phyloP scores from a whole-genome alignment of 768 basidiomycete genomes.

The Grammothele lineata region DNA sequence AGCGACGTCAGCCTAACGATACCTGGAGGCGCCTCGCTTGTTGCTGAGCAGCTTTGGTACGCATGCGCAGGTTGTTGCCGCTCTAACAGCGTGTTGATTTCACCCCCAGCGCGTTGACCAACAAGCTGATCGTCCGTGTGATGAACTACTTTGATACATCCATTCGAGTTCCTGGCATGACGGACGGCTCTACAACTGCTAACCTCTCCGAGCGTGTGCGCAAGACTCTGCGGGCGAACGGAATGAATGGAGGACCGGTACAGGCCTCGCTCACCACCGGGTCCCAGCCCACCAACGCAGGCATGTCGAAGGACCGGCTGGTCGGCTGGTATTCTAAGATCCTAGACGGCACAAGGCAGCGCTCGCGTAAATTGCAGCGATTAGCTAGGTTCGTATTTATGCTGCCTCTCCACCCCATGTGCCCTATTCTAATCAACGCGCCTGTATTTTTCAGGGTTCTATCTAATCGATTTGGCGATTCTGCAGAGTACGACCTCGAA shows the following conservation, averaged over 20 bases:
- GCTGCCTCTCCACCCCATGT: too few relatives aligned
- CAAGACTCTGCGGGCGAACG: constrained; percentile 22
- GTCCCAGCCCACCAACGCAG: constrained; percentile 28
- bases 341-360: constrained; percentile 84
- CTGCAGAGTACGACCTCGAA: constrained; percentile 85
- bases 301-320: constrained; percentile 80
- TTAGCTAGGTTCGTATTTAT: constrained; percentile 69
- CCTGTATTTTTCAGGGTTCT: constrained; percentile 42
- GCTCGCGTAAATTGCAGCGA: constrained; percentile 91
- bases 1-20: constrained; percentile 88
- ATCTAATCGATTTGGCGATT: constrained; percentile 88
- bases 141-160: constrained; percentile 95
- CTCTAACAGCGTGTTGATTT: background rate
- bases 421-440: background rate
- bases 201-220: constrained; percentile 8
- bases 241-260: constrained; percentile 6
- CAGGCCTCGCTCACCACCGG: constrained; percentile 20
- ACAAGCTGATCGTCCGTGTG: constrained; percentile 89
- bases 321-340: constrained; percentile 90
- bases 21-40: constrained; percentile 80
- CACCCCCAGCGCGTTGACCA: constrained; percentile 71
- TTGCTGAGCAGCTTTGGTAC: constrained; percentile 95
- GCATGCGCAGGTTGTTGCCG: constrained; percentile 21
- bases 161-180: constrained; percentile 67
- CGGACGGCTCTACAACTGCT: constrained; percentile 20